A percentile compares a stretch with the other conserved stretches of the same genome.
Conservation (phyloP, 2,329 filamentous ascomycete genomes). For the Phyllosticta citrichinensis region DNA sequence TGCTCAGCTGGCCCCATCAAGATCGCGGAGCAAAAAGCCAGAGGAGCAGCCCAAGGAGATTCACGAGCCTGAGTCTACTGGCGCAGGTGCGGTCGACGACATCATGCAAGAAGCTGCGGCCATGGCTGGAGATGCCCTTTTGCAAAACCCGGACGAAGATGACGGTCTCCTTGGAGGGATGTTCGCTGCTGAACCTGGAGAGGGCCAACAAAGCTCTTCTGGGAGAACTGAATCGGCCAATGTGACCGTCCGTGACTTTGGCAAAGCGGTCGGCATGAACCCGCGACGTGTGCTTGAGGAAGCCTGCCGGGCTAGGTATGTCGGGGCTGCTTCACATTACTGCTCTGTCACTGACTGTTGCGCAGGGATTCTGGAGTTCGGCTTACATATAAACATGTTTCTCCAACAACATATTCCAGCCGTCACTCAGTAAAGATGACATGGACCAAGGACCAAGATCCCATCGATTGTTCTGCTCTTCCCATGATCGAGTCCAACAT, state of each 20-base stretch:
- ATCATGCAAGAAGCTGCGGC: constrained; percentile 41
- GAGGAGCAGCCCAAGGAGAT: neutral
- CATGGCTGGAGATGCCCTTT: constrained; percentile 16
- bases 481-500: constrained; percentile 34
- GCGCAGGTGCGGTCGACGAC: constrained; percentile 30
- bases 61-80: neutral
- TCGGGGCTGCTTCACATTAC: neutral
- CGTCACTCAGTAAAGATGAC: constrained; percentile 63
- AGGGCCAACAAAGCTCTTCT: constrained; percentile 28
- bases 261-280: constrained; percentile 65
- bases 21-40: neutral
- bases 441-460: constrained; percentile 68
- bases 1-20: constrained; percentile 27
- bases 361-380: constrained; percentile 59
- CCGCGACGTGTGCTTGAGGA: constrained; percentile 75
- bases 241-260: constrained; percentile 69
- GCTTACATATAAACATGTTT: constrained; percentile 59
- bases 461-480: constrained; percentile 33
- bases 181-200: constrained; percentile 39
- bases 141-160: constrained; percentile 43
- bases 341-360: constrained; percentile 8
- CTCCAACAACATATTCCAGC: constrained; percentile 63
- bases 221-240: constrained; percentile 34
- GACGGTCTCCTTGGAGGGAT: constrained; percentile 47
- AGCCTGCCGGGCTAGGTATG: constrained; percentile 67